These are phyloP conservation scores for Leptographium procerum DNA, from an alignment of 2,329 filamentous ascomycete species.

Conservation along the genomic window DNA sequence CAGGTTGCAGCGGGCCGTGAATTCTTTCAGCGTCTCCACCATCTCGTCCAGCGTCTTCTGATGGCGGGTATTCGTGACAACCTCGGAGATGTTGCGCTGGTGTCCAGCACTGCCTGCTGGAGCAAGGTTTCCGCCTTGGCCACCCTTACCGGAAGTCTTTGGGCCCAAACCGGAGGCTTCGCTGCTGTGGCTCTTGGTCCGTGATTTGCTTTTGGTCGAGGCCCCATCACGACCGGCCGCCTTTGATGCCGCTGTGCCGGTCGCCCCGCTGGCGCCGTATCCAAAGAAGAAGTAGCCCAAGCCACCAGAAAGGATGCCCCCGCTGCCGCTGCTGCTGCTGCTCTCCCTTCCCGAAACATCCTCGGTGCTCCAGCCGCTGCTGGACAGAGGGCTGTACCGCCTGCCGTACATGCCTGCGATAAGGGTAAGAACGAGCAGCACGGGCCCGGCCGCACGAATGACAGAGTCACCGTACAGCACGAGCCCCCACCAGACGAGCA, in stretches of 20 bases:
- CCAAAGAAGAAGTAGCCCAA: conserved; percentile 50
- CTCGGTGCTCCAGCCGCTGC: conserved; percentile 57
- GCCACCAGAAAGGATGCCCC: conserved; percentile 3
- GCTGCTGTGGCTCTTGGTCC: conserved; percentile 17
- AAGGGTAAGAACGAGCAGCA: conserved; percentile 66
- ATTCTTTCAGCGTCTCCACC: conserved; percentile 80
- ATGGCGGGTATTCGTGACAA: conserved; percentile 52
- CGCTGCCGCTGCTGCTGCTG: conserved; percentile 41
- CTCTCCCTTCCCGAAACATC: conserved; percentile 28
- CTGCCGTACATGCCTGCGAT: conserved; percentile 89
- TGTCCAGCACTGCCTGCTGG: conserved; percentile 20
- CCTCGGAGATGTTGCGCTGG: conserved; percentile 34
- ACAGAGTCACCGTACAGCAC: conserved; percentile 78
- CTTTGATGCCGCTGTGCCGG: conserved; percentile 21
- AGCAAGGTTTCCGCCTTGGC: background rate
- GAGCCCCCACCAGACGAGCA: conserved; percentile 74
- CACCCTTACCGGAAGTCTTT: conserved; percentile 1
- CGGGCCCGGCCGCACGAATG: conserved; percentile 70
- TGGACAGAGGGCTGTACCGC: conserved; percentile 81
- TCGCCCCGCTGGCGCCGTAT: conserved; percentile 61
- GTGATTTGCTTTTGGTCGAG: conserved; percentile 8
- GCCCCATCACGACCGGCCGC: conserved; percentile 6
- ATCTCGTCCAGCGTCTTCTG: conserved; percentile 97
- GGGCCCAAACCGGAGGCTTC: conserved; percentile 14
- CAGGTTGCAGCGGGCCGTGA: conserved; percentile 86